Evolutionary conservation across 1,284 basidiomycete genomes (phyloP).

Genomic region (Ceratobasidium sp.): DNA sequence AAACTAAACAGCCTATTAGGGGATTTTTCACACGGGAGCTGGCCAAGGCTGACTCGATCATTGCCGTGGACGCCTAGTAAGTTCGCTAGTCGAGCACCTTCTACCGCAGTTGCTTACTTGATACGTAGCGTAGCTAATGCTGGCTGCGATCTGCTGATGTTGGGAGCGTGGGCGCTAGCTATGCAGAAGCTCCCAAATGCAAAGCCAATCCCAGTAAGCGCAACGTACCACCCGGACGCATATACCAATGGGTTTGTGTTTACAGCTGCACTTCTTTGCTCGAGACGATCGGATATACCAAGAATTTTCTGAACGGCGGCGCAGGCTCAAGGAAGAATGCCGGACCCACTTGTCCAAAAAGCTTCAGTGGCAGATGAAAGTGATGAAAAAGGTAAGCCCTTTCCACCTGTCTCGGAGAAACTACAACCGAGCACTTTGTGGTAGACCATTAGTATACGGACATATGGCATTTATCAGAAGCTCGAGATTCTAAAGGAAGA

Average conservation of each 20-base stretch:
- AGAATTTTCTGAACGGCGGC: constrained; percentile 66
- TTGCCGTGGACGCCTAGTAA: constrained; percentile 82
- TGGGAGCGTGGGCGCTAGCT: constrained; percentile 71
- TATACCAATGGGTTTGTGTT: constrained; percentile 37
- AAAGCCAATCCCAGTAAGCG: constrained; percentile 67
- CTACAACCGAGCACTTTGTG: neutral
- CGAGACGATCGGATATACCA: constrained; percentile 79
- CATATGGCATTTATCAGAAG: constrained; percentile 36
- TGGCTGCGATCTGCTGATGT: constrained; percentile 72
- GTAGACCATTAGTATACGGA: constrained; percentile 33
- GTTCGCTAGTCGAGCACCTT: constrained; percentile 44
- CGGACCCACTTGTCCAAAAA: constrained; percentile 58
- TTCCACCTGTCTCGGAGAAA: constrained; percentile 28
- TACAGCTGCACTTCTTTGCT: constrained; percentile 77
- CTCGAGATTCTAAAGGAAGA: constrained; percentile 37
- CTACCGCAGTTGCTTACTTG: constrained; percentile 1
- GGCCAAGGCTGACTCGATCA: constrained; percentile 69
- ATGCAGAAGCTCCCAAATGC: constrained; percentile 55
- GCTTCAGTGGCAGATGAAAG: constrained; percentile 72
- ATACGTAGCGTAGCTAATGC: constrained; percentile 73
- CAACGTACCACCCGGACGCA: neutral
- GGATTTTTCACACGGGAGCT: constrained; percentile 78
- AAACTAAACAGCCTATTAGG: constrained; percentile 14
- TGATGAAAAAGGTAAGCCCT: constrained; percentile 57
- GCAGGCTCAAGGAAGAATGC: constrained; percentile 60